Percentiles rank a stretch among this genome's conserved stretches.
These are phyloP conservation scores for Pythium vanterpoolii DNA, from an alignment of 352 stramenopile species.

Conservation along the genomic window DNA sequence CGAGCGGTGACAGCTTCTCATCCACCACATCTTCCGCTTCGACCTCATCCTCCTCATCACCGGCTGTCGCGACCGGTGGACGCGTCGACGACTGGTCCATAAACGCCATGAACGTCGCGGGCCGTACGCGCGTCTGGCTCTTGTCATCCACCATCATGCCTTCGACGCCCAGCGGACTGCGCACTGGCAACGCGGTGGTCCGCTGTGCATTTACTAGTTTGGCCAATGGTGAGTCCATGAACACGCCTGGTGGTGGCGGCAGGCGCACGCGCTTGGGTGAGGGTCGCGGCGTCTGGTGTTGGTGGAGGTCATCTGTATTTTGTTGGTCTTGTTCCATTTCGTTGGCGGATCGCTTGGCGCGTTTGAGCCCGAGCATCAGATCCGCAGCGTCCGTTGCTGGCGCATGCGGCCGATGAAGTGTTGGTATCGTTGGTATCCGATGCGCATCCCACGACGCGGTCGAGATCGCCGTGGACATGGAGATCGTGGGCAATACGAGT, in stretches of 20 bases:
- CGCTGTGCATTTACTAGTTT: slow-evolving; percentile 12
- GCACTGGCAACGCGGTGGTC: background rate
- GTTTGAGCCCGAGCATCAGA: slow-evolving; percentile 34
- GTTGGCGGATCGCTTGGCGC: background rate
- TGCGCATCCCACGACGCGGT: background rate
- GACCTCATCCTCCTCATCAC: background rate
- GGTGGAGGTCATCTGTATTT: background rate
- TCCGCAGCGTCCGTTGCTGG: slow-evolving; percentile 18
- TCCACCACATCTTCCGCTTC: background rate
- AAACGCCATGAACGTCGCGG: slow-evolving; percentile 7
- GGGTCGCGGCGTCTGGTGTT: background rate
- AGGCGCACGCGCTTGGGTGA: slow-evolving; percentile 1
- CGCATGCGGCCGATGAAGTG: slow-evolving; percentile 3
- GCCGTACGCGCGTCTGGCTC: background rate
- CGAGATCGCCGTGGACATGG: background rate
- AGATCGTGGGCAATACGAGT: slow-evolving; percentile 13
- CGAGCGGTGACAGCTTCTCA: slow-evolving; percentile 10
- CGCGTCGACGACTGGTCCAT: background rate
- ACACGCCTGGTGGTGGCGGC: slow-evolving; percentile 12
- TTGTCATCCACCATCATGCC: slow-evolving; percentile 3
- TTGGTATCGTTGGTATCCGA: slow-evolving; percentile 8
- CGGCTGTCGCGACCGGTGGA: background rate
- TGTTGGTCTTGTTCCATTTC: background rate
- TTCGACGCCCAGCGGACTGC: slow-evolving; percentile 13
- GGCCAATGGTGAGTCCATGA: slow-evolving; percentile 17